phyloP scores from a whole-genome alignment of 768 basidiomycete genomes.

The Podaxis sp. region DNA sequence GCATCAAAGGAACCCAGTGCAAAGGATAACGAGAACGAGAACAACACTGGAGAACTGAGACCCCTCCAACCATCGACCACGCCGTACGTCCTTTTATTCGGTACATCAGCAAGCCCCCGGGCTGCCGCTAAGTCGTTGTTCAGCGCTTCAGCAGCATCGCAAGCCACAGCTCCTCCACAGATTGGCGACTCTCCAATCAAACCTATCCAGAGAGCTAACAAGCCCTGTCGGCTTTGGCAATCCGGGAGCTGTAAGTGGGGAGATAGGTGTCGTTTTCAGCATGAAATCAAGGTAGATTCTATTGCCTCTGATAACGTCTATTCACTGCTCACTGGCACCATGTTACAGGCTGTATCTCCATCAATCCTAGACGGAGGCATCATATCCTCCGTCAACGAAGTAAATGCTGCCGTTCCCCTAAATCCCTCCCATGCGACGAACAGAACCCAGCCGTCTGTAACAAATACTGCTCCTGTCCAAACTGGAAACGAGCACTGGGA shows the following conservation, averaged over 20 bases:
- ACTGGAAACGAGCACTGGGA: background rate
- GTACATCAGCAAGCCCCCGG: background rate
- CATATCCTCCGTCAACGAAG: background rate
- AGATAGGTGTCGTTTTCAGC: slow-evolving; percentile 8
- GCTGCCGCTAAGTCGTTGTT: background rate
- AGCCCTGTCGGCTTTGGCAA: background rate
- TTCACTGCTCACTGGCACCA: background rate
- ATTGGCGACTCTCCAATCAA: background rate
- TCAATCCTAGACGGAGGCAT: background rate
- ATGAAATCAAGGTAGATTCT: slow-evolving; percentile 1
- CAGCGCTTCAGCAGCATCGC: background rate
- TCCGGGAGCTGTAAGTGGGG: slow-evolving; percentile 9
- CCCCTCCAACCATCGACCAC: background rate
- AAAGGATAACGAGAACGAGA: background rate
- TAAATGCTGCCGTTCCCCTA: background rate
- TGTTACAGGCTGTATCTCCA: background rate
- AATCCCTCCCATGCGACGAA: background rate
- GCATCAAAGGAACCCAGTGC: background rate
- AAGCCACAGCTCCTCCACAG: background rate
- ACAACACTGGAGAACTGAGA: background rate
- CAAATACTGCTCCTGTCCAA: background rate
- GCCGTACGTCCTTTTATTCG: background rate
- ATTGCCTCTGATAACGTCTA: background rate
- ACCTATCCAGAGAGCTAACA: background rate
- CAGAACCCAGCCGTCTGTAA: background rate